These are phyloP conservation scores for Chalciporus sp. DNA, from an alignment of 1,284 basidiomycete genomes.

Conservation along the genomic window DNA sequence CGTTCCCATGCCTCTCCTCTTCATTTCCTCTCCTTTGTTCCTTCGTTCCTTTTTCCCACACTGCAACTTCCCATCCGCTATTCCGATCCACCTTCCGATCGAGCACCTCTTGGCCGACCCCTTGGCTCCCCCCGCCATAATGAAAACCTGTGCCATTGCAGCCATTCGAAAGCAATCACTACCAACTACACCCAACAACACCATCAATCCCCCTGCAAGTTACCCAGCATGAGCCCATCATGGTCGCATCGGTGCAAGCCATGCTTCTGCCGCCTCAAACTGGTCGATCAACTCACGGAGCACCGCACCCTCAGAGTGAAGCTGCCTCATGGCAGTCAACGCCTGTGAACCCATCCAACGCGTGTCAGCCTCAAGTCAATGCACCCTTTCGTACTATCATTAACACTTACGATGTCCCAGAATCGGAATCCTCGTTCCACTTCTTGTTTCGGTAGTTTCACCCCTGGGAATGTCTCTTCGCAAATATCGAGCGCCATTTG, in stretches of 20 bases:
- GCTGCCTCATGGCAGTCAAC: conserved; percentile 84
- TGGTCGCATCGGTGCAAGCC: conserved; percentile 90
- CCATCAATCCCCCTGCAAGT: conserved; percentile 1
- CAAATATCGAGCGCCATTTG: conserved; percentile 87
- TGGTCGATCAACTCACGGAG: conserved; percentile 85
- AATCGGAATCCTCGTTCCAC: conserved; percentile 96
- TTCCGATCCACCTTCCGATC: background rate
- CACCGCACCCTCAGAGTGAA: conserved; percentile 83
- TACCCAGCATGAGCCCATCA: conserved; percentile 35
- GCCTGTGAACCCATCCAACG: conserved; percentile 52
- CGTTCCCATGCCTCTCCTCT: conserved; percentile 22
- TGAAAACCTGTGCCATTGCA: conserved; percentile 4
- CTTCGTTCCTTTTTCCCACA: conserved; percentile 14
- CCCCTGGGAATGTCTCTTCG: conserved; percentile 91
- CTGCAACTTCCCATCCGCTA: conserved; percentile 15
- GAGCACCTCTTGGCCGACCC: too few species aligned
- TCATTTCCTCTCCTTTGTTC: conserved; percentile 10
- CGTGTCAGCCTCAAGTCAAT: conserved; percentile 26
- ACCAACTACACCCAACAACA: background rate
- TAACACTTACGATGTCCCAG: conserved; percentile 88
- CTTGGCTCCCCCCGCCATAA: conserved; percentile 1
- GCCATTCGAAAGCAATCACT: conserved; percentile 5
- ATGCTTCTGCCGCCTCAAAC: conserved; percentile 93
- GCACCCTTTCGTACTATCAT: conserved; percentile 3
- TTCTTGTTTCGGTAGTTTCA: conserved; percentile 85